Base-by-base conservation (phyloP, 1,284 basidiomycete genomes). In the Kalmanozyma brasiliensis region DNA sequence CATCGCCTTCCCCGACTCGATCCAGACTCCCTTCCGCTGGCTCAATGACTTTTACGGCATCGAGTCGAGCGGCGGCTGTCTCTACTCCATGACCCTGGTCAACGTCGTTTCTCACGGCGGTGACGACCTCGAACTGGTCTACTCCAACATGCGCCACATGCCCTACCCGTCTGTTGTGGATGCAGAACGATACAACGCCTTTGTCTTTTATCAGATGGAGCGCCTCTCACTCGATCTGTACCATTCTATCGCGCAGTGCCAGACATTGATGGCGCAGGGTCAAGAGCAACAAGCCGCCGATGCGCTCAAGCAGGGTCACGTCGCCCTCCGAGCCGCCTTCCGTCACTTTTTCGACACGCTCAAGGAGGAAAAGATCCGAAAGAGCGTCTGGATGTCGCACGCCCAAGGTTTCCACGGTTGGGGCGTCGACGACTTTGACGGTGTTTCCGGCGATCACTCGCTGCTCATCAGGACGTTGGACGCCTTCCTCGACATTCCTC, bases 101-200 rank as follows among this genome's bases (percentile, higher is more conserved):
- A 69, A 69, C 34, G 52, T 69, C 32, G 36, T 62, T 11, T 44
- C 43, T 1, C 11, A 41, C 4, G 46, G 14, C 16, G 48, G 52
- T 11, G 45, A 56, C 11, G 20, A 43, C 0, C 45, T 49, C 26
- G 66, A 69, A 19, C 38, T 69, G 55, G 55, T 55, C 1, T 69
- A 69, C 35, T 59, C 66, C 56, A 69, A 69, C 56, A 69, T 69
- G 66, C 55, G 60, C 13, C 66, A 69, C 48, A 69, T 69, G 66
- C 59, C 66, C 6, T 36, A 55, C 4, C 36, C 34, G 40, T 49
- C 66, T 16, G 60, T 69, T 10, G 48, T 49, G 24, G 48, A 62
- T 24, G 66, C 66, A 30, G 66, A 69, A 30, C 49, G 59, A 22
- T 69, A 63, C 56, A 69, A 69, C 11, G 60, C 66, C 9, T 59